Conservation (phyloP, 768 basidiomycete species). For the Tricholoma sp. region DNA sequence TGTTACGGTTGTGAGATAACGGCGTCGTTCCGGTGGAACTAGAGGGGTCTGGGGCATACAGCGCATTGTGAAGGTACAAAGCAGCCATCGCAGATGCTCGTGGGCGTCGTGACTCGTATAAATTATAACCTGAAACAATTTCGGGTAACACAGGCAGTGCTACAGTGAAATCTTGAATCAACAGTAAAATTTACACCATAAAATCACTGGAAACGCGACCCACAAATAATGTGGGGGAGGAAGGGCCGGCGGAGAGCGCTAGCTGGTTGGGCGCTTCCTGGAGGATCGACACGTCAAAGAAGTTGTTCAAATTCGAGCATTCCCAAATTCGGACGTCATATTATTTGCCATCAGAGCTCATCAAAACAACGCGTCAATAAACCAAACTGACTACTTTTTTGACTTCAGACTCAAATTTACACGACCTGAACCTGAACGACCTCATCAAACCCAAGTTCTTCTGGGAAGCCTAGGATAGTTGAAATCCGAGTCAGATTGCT, state of each 20-base stretch:
- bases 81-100: constrained; percentile 44
- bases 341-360: constrained; percentile 7
- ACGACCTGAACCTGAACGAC: no score
- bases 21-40: constrained; percentile 22
- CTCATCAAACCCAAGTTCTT: no score
- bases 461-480: no score
- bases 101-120: neutral
- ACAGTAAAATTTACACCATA: no score
- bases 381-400: neutral
- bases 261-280: neutral
- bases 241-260: no score
- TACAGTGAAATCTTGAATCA: neutral
- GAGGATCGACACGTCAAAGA: constrained; percentile 7
- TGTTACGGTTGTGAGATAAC: constrained; percentile 40
- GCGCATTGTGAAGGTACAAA: constrained; percentile 51
- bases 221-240: neutral
- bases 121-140: neutral
- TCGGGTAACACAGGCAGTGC: neutral
- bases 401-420: neutral
- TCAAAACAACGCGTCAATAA: constrained; percentile 11
- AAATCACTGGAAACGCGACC: neutral
- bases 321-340: constrained; percentile 8
- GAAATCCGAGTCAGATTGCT: no score
- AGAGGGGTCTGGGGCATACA: constrained; percentile 35
- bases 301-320: constrained; percentile 6